These are phyloP conservation scores for Daedalea quercina DNA, from an alignment of 768 basidiomycete genomes.

Conservation along the genomic window DNA sequence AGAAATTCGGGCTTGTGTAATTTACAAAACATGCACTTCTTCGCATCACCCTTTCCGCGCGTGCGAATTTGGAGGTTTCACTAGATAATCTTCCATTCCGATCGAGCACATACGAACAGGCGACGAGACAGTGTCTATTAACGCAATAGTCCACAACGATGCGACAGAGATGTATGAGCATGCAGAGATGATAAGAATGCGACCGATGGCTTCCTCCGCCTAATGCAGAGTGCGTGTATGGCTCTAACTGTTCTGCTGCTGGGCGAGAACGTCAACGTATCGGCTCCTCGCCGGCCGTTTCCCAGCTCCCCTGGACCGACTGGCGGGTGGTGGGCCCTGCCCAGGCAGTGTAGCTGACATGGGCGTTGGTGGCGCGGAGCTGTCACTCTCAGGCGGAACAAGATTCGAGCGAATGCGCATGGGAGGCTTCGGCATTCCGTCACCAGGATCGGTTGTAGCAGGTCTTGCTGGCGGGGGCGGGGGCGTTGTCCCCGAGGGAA, in stretches of 20 bases:
- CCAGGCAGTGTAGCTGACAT: conserved; percentile 19
- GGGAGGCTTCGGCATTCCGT: conserved; percentile 42
- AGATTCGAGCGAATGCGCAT: conserved; percentile 63
- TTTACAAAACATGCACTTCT: too few species aligned
- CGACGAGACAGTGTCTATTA: not conserved
- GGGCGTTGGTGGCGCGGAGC: conserved; percentile 24
- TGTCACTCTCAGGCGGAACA: conserved; percentile 38
- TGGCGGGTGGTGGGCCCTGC: conserved; percentile 34
- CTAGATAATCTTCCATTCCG: conserved; percentile 2
- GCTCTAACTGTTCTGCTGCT: conserved; percentile 28
- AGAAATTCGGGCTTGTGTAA: conserved; percentile 11
- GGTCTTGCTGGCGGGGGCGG: conserved; percentile 45
- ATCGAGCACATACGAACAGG: not conserved
- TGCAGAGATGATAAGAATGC: not conserved
- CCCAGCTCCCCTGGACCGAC: conserved; percentile 52
- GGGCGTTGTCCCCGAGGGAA: conserved; percentile 27
- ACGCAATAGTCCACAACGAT: not conserved
- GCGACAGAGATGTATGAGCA: not conserved
- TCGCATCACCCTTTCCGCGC: too few species aligned
- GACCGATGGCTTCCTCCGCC: not conserved
- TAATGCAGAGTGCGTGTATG: conserved; percentile 1
- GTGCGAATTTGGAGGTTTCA: conserved; percentile 9
- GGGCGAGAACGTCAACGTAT: conserved; percentile 83
- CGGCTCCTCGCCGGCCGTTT: conserved; percentile 77
- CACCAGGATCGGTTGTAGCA: conserved; percentile 54